Evolutionary conservation across 1,139 yeast genomes (phyloP).

Genomic region (Lodderomyces parapsilosis): DNA sequence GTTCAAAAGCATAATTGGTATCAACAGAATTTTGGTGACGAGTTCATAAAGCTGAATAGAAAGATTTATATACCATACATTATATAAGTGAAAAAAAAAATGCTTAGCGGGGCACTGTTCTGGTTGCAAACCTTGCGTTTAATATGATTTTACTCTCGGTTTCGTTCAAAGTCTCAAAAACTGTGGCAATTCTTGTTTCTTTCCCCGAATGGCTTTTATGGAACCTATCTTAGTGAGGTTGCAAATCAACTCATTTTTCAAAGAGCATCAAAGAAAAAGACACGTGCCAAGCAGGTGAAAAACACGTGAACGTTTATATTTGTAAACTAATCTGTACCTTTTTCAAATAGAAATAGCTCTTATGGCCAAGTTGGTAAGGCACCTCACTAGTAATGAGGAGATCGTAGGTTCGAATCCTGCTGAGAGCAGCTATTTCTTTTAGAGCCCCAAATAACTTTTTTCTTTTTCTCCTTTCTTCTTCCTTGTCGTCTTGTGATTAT

Average conservation of each 20-base stretch:
- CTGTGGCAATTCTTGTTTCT: too few species aligned
- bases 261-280: too few species aligned
- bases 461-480: constrained; percentile 30
- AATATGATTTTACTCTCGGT: too few species aligned
- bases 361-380: constrained; percentile 90
- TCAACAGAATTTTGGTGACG: constrained; percentile 67
- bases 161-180: too few species aligned
- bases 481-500: constrained; percentile 59
- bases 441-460: too few species aligned
- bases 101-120: too few species aligned
- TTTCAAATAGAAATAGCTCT: constrained; percentile 19
- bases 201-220: too few species aligned
- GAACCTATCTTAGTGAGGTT: too few species aligned
- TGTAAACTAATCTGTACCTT: not conserved
- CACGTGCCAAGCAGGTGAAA: too few species aligned
- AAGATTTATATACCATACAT: constrained; percentile 59
- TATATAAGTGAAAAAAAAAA: constrained; percentile 8
- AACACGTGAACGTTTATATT: not conserved
- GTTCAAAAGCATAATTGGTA: constrained; percentile 67
- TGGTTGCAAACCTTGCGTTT: too few species aligned
- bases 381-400: constrained; percentile 89
- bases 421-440: constrained; percentile 49
- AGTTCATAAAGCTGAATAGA: constrained; percentile 67
- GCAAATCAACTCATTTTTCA: too few species aligned
- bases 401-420: constrained; percentile 85